Evolutionary conservation across 2,329 filamentous ascomycete species (phyloP).

Genomic region (Blastomyces gilchristii): DNA sequence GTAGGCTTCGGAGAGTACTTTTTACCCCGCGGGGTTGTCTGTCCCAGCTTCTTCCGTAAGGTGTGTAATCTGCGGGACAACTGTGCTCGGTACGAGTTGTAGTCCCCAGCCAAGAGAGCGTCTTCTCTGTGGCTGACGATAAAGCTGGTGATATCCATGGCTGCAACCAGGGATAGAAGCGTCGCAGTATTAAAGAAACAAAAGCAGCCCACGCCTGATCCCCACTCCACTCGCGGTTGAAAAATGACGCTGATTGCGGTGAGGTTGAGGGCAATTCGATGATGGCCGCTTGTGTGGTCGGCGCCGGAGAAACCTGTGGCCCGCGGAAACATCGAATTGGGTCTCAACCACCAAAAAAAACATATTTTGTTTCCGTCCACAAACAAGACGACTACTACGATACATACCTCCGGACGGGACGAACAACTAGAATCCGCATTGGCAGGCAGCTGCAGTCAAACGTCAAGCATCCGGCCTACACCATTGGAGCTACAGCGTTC

Average conservation of each 20-base stretch:
- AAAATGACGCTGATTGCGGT: neutral
- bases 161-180: neutral
- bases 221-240: no score
- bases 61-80: conserved; percentile 72
- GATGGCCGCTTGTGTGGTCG: conserved; percentile 4
- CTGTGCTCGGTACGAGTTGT: conserved; percentile 71
- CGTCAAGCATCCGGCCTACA: neutral
- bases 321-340: neutral
- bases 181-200: neutral
- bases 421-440: neutral
- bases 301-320: conserved; percentile 5
- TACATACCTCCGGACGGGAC: neutral
- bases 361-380: neutral
- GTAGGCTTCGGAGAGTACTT: conserved; percentile 67
- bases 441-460: neutral
- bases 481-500: neutral
- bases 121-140: conserved; percentile 69
- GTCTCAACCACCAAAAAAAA: neutral
- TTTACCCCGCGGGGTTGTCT: conserved; percentile 71
- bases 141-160: conserved; percentile 85
- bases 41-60: conserved; percentile 72
- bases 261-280: neutral
- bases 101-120: conserved; percentile 79
- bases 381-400: neutral
- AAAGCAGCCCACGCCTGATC: neutral